Conservation (phyloP, 306 rosid species). For the Medicago lupulina region DNA sequence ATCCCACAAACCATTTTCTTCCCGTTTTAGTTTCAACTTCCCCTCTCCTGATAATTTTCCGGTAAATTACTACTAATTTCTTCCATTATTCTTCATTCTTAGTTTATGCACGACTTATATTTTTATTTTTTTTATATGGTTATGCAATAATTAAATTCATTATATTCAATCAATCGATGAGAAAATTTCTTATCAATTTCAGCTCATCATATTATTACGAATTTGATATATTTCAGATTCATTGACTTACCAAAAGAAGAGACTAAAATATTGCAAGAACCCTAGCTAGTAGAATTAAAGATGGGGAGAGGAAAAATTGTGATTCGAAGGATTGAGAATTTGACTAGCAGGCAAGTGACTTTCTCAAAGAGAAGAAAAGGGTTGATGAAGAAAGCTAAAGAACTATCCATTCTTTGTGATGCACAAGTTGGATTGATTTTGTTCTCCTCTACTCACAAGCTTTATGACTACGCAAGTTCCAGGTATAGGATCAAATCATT, state of each 20-base stretch:
- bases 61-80: background rate
- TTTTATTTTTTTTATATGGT: background rate
- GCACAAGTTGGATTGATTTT: slow-evolving; percentile 53
- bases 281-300: slow-evolving; percentile 8
- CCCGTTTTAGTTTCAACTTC: background rate
- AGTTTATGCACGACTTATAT: background rate
- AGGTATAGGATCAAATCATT: slow-evolving; percentile 30
- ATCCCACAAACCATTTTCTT: background rate
- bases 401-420: slow-evolving; percentile 53
- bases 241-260: slow-evolving; percentile 2
- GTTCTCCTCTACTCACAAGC: slow-evolving; percentile 49
- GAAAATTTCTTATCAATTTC: background rate
- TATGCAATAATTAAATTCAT: background rate
- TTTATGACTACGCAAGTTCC: slow-evolving; percentile 51
- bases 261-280: slow-evolving; percentile 8
- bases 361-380: slow-evolving; percentile 56
- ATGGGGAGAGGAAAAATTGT: slow-evolving; percentile 52
- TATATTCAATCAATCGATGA: background rate
- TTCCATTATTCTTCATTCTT: background rate
- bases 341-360: slow-evolving; percentile 51
- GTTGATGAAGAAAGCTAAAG: slow-evolving; percentile 53
- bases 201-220: no score
- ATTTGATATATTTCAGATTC: background rate
- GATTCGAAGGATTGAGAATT: slow-evolving; percentile 45
- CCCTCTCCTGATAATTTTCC: background rate